Conservation (phyloP, 345 rosid species). For the Melaleuca quinquenervia region DNA sequence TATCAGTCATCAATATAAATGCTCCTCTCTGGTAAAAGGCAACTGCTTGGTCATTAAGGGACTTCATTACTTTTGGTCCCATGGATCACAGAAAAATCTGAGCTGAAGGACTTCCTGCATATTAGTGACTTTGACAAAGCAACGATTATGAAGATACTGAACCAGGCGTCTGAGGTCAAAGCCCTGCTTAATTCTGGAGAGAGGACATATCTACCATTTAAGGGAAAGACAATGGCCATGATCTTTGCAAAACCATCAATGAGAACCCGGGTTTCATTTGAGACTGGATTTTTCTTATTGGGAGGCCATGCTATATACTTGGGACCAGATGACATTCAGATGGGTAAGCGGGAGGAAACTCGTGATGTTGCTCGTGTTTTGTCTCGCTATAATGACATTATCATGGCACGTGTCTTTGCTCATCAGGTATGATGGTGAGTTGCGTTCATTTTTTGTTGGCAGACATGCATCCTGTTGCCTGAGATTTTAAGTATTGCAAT, state of each 20-base stretch:
- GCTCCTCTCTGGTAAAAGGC: not conserved
- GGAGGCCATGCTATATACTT: constrained; percentile 94
- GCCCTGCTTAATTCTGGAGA: constrained; percentile 82
- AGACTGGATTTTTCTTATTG: constrained; percentile 88
- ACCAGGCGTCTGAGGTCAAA: constrained; percentile 74
- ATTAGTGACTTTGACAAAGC: constrained; percentile 80
- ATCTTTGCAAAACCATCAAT: constrained; percentile 95
- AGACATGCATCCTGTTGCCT: not conserved
- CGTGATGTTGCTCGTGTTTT: constrained; percentile 95
- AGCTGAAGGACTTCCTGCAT: constrained; percentile 63
- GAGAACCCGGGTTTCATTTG: constrained; percentile 95
- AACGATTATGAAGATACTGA: constrained; percentile 57
- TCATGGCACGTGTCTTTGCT: constrained; percentile 95
- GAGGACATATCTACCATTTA: constrained; percentile 61
- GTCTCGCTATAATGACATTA: constrained; percentile 75
- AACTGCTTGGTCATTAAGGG: not conserved
- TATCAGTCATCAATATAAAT: not conserved
- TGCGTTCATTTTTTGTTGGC: constrained; percentile 6
- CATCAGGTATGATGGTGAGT: constrained; percentile 97
- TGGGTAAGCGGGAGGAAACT: constrained; percentile 95
- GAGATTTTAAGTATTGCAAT: not conserved
- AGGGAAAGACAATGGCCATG: constrained; percentile 95
- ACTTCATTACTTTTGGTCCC: constrained; percentile 1
- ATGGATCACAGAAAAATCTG: constrained; percentile 27
- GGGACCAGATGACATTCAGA: constrained; percentile 90